Percentiles rank a stretch among this genome's conserved stretches.
Conservation (phyloP, 1,284 basidiomycete genomes). For the Malassezia globosa region DNA sequence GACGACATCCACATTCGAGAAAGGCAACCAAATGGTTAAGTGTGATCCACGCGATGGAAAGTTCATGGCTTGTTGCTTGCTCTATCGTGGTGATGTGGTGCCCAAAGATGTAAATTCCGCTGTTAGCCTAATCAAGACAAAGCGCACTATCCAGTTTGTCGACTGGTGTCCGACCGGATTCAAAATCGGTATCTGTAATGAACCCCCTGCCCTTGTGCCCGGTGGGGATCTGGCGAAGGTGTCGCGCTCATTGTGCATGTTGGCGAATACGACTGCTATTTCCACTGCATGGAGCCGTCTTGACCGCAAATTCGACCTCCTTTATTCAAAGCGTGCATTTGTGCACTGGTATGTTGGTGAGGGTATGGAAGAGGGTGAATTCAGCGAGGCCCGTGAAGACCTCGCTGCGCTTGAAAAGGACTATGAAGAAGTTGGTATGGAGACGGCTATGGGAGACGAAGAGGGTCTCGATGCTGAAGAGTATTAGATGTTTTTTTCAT, state of each 20-base stretch:
- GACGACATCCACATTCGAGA: conserved; percentile 97
- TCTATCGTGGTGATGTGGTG: conserved; percentile 80
- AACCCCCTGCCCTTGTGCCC: conserved; percentile 70
- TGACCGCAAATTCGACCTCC: conserved; percentile 97
- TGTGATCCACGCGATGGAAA: conserved; percentile 54
- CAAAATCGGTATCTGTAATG: conserved; percentile 92
- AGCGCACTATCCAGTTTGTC: conserved; percentile 64
- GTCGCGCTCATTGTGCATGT: conserved; percentile 89
- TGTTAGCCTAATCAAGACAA: conserved; percentile 83
- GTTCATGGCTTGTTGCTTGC: conserved; percentile 63
- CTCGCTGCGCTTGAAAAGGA: conserved; percentile 85
- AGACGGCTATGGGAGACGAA: conserved; percentile 69
- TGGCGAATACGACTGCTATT: conserved; percentile 88
- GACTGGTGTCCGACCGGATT: conserved; percentile 99
- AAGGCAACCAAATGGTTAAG: conserved; percentile 84
- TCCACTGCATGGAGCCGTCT: conserved; percentile 87
- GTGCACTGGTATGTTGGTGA: conserved; percentile 67
- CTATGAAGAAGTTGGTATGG: conserved; percentile 61
- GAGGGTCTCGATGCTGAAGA: conserved; percentile 48
- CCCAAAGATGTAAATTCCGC: conserved; percentile 93
- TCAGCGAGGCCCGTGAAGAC: conserved; percentile 93
- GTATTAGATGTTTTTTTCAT: too few relatives aligned
- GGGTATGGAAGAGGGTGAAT: conserved; percentile 98
- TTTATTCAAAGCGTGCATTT: conserved; percentile 51
- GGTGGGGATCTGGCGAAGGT: conserved; percentile 91